Evolutionary conservation across 2,329 filamentous ascomycete genomes (phyloP), one percentile per base, ranked within the genome.

Genomic region (Rutstroemia sp.): DNA sequence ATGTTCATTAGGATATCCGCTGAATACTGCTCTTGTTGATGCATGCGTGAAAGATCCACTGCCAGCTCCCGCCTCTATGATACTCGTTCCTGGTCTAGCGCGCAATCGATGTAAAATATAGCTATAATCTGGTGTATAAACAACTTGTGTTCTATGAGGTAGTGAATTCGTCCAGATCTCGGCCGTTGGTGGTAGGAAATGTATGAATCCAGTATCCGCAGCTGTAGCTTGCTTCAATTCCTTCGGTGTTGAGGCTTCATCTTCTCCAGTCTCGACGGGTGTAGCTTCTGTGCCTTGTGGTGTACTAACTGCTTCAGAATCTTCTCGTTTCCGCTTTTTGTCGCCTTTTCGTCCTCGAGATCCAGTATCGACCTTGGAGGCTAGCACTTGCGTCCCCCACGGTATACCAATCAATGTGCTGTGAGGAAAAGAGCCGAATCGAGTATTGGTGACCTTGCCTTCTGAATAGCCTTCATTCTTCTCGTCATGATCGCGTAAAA

Each of bases 321-420:
- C 70, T 19, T 73, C 73, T 51, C 73, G 68, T 65, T 77, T 78
- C 25, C 72, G 68, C 61, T 74, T 75, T 60, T 70, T 71, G 50
- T 73, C 72, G 54, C 80, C 76, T 71, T 86, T 87, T 51, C 87
- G 81, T 37, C 90, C 90, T 64, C 91, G 79, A n/a, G 90, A 94
- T 12, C 92, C 91, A 0, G 92, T 96, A 67, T 96, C 89, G 56
- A 96, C 91, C 34, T 86, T 83, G 1, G 91, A 96, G 7, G 94
- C 94, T 48, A 89, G 81, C 21, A 97, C 85, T 70, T 97, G 94
- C 6, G 88, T 90, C 27, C 94, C 94, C 92, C 92, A 97, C 44
- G 89, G 87, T 54, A 91, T 77, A 5, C 83, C 78, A 55, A 96
- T 79, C 47, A 92, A 73, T 0, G 88, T 92, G 10, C 81, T 87